Percentiles rank a stretch among this genome's conserved stretches.
Evolutionary conservation across 352 stramenopile species (phyloP).

Genomic region (Globisporangium nodosum): DNA sequence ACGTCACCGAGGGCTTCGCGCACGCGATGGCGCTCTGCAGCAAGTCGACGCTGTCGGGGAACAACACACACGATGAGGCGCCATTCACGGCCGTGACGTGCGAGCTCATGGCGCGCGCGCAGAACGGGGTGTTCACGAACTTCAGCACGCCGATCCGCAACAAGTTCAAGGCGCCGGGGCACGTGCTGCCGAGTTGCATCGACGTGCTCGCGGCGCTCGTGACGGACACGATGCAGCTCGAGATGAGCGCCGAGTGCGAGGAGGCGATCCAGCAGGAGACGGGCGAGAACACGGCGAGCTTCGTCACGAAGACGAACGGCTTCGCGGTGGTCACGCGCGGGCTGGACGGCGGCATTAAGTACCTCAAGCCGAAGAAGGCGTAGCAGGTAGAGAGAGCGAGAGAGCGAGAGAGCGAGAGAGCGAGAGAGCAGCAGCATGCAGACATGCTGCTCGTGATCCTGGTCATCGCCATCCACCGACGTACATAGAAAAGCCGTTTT

Average conservation of each 20-base stretch:
- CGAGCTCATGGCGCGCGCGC: constrained; percentile 53
- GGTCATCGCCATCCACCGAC: too few species aligned
- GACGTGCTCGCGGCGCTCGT: constrained; percentile 38
- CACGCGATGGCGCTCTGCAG: constrained; percentile 46
- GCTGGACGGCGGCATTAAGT: constrained; percentile 39
- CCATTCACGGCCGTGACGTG: constrained; percentile 56
- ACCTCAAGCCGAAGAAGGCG: constrained; percentile 18
- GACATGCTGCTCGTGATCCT: neutral
- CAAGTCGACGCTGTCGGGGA: constrained; percentile 35
- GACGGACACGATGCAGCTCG: constrained; percentile 31
- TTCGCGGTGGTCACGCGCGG: constrained; percentile 64
- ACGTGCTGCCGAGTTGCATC: constrained; percentile 53
- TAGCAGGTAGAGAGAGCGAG: neutral
- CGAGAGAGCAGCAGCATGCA: neutral
- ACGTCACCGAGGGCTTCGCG: constrained; percentile 39
- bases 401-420: neutral
- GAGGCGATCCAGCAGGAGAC: constrained; percentile 44
- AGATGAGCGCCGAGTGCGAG: constrained; percentile 31
- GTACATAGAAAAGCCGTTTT: too few species aligned
- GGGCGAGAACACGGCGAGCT: constrained; percentile 53
- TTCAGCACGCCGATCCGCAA: constrained; percentile 56
- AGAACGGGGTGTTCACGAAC: constrained; percentile 76
- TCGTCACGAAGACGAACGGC: constrained; percentile 32
- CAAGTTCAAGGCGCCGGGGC: constrained; percentile 34
- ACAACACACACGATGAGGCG: constrained; percentile 21